Percentiles rank a stretch among this genome's conserved stretches.
These are phyloP conservation scores for Magnaporthales sp. DNA, from an alignment of 2,329 filamentous ascomycete genomes.

Conservation along the genomic window DNA sequence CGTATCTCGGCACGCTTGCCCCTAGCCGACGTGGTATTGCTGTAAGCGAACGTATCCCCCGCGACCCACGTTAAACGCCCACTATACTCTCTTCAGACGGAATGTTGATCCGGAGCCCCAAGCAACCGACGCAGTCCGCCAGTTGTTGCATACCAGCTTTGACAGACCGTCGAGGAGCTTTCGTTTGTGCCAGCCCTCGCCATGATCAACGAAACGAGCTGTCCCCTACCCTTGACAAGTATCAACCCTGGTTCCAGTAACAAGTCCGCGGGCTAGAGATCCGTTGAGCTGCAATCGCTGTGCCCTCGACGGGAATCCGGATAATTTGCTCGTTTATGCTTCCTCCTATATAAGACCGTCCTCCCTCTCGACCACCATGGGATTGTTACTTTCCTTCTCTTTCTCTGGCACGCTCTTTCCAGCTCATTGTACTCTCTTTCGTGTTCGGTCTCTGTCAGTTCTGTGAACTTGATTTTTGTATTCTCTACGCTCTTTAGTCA, in stretches of 20 bases:
- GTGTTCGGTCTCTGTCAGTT: conserved; percentile 8
- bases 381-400: background rate
- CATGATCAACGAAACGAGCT: background rate
- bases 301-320: background rate
- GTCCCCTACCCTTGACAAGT: background rate
- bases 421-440: conserved; percentile 1
- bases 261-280: background rate
- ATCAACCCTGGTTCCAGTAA: background rate
- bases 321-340: background rate
- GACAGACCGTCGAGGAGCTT: background rate
- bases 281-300: background rate
- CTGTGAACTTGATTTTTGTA: conserved; percentile 10
- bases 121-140: background rate
- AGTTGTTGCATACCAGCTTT: background rate
- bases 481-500: conserved; percentile 8
- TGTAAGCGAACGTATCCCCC: background rate
- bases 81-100: background rate
- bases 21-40: background rate
- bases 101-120: background rate
- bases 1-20: background rate
- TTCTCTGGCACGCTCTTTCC: conserved; percentile 5
- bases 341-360: conserved; percentile 4
- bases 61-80: background rate
- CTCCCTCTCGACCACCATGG: background rate
- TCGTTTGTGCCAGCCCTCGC: background rate